A percentile compares a stretch with the other conserved stretches of the same genome.
Evolutionary conservation across 2,329 filamentous ascomycete genomes (phyloP).

Genomic region (Aspergillus luchuensis): DNA sequence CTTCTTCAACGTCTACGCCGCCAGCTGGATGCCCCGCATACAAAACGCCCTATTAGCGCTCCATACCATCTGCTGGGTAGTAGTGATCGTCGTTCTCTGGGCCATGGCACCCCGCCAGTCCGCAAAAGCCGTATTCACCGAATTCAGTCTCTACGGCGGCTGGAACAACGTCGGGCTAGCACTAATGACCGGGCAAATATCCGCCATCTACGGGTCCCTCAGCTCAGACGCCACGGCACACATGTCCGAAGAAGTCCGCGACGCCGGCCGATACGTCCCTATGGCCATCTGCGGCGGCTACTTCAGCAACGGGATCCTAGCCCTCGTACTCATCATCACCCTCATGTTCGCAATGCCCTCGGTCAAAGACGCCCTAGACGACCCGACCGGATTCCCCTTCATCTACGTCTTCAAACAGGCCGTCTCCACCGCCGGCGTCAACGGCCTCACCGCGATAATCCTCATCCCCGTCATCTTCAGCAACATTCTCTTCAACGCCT

Average conservation of each 20-base stretch:
- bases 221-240: conserved; percentile 36
- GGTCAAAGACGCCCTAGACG: conserved; percentile 39
- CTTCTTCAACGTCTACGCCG: conserved; percentile 44
- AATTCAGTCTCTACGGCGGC: conserved; percentile 42
- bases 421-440: conserved; percentile 28
- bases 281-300: conserved; percentile 50
- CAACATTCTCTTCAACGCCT: conserved; percentile 44
- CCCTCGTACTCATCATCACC: conserved; percentile 48
- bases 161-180: conserved; percentile 41
- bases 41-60: conserved; percentile 43
- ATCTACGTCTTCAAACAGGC: conserved; percentile 49
- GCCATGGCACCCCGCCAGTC: conserved; percentile 35
- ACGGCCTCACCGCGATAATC: conserved; percentile 44
- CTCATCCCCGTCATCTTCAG: conserved; percentile 42
- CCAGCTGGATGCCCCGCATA: conserved; percentile 37
- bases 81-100: conserved; percentile 35
- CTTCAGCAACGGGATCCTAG: conserved; percentile 48
- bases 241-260: conserved; percentile 53
- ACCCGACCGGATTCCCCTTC: conserved; percentile 49
- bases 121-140: conserved; percentile 36
- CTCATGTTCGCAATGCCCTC: conserved; percentile 44
- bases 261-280: conserved; percentile 50
- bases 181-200: conserved; percentile 42
- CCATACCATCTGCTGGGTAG: conserved; percentile 42
- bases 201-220: conserved; percentile 33